phyloP scores from a whole-genome alignment of 768 basidiomycete genomes.

The Trametes maxima region DNA sequence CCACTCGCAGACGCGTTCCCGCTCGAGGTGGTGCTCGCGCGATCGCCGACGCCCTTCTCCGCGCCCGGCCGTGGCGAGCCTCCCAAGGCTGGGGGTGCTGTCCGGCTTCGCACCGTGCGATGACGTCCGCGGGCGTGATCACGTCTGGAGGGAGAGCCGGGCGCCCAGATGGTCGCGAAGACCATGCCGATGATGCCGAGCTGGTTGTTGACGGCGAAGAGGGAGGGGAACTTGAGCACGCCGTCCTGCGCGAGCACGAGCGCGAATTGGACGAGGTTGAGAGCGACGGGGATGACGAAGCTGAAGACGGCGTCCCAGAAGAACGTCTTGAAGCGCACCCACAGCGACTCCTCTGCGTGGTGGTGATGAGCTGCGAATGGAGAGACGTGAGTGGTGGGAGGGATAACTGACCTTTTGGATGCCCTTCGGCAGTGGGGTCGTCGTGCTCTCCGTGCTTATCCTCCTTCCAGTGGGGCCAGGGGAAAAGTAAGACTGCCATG shows the following conservation, averaged over 20 bases:
- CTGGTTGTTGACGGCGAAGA: slow-evolving; percentile 11
- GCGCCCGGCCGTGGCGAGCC: too few species aligned
- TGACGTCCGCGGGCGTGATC: too few species aligned
- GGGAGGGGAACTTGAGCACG: slow-evolving; percentile 3
- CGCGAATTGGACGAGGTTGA: slow-evolving; percentile 38
- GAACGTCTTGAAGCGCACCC: slow-evolving; percentile 32
- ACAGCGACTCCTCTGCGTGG: neutral
- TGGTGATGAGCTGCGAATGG: neutral
- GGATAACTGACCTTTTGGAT: neutral
- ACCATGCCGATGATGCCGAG: slow-evolving; percentile 16
- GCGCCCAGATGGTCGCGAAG: slow-evolving; percentile 11
- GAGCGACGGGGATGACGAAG: slow-evolving; percentile 44
- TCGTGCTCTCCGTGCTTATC: neutral
- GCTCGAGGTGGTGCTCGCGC: too few species aligned
- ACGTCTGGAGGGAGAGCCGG: neutral
- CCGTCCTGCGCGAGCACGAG: slow-evolving; percentile 1
- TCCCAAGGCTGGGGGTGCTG: too few species aligned
- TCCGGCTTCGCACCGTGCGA: too few species aligned
- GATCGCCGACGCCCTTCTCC: too few species aligned
- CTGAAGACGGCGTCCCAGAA: slow-evolving; percentile 41
- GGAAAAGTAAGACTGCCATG: neutral
- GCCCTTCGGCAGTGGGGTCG: neutral
- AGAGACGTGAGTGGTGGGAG: neutral
- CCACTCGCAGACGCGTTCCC: too few species aligned
- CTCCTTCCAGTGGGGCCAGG: neutral